A percentile compares a stretch with the other conserved stretches of the same genome.
phyloP scores from a whole-genome alignment of 2,329 filamentous ascomycete genomes.

The Coleophoma cylindrospora region DNA sequence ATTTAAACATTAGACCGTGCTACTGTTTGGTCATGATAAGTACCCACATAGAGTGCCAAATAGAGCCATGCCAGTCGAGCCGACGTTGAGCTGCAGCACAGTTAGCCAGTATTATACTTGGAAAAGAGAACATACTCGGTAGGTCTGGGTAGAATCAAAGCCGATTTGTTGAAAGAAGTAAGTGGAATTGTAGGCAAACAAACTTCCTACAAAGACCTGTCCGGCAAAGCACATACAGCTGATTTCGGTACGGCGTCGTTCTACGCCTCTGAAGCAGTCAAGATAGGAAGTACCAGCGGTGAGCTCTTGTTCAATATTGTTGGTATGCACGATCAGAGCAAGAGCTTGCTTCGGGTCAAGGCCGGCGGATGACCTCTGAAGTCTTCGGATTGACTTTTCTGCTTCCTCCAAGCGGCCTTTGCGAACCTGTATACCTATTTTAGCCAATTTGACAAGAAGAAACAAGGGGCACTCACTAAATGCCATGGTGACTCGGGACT shows the following conservation, averaged over 20 bases:
- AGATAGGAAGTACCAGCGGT: conserved; percentile 34
- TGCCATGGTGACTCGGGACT: conserved; percentile 45
- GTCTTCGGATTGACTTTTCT: conserved; percentile 33
- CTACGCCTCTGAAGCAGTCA: conserved; percentile 41
- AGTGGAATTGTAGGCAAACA: conserved; percentile 57
- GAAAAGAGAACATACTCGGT: conserved; percentile 19
- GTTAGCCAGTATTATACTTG: neutral
- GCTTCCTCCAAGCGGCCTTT: conserved; percentile 31
- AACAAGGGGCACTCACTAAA: conserved; percentile 25
- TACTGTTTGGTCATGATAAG: neutral
- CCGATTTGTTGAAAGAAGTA: conserved; percentile 53
- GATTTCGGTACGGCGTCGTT: conserved; percentile 43
- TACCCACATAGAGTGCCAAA: conserved; percentile 29
- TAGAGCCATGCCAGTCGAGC: conserved; percentile 38
- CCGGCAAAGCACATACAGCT: conserved; percentile 53
- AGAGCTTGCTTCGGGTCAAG: conserved; percentile 18
- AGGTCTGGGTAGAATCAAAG: conserved; percentile 35
- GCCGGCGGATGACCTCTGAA: neutral
- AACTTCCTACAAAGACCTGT: conserved; percentile 57
- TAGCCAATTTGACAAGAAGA: neutral
- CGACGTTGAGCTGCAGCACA: conserved; percentile 28
- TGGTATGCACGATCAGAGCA: conserved; percentile 48
- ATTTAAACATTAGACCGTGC: neutral
- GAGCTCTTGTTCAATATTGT: conserved; percentile 43
- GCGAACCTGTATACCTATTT: neutral